phyloP scores from a whole-genome alignment of 441 rosid species.

The Populus tomentosa region DNA sequence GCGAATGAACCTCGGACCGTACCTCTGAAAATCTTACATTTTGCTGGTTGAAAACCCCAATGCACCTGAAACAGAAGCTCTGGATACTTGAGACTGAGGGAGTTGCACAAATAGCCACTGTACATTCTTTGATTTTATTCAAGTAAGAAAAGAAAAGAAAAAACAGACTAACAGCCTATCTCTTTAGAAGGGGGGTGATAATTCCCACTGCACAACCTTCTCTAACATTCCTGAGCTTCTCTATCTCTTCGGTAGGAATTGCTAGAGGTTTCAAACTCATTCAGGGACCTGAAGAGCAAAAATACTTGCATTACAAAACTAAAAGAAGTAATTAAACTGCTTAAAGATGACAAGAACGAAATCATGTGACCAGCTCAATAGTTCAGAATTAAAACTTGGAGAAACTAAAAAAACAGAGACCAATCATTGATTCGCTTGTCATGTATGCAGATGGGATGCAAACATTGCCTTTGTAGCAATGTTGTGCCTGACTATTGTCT shows the following conservation, averaged over 20 bases:
- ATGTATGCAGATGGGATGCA: neutral
- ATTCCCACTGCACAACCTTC: neutral
- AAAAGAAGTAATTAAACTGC: neutral
- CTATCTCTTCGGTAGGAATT: neutral
- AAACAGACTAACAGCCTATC: neutral
- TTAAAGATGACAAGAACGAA: neutral
- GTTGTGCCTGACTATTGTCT: neutral
- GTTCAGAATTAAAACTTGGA: neutral
- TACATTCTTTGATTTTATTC: constrained; percentile 4
- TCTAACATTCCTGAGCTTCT: neutral
- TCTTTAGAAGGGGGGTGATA: neutral
- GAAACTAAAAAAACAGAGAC: neutral
- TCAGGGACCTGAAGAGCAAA: constrained; percentile 18
- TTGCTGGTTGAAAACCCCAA: neutral
- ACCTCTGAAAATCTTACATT: neutral
- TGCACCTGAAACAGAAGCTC: neutral
- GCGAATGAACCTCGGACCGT: neutral
- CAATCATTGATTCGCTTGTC: neutral
- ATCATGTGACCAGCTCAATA: neutral
- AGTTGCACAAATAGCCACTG: neutral
- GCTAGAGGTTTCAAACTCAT: neutral
- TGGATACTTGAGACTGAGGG: neutral
- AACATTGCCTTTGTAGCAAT: neutral
- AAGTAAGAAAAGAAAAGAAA: neutral
- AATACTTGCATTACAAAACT: neutral